Percentiles rank a stretch among this genome's conserved stretches.
Evolutionary conservation across 345 rosid species (phyloP).

Genomic region (Linum lewisii): DNA sequence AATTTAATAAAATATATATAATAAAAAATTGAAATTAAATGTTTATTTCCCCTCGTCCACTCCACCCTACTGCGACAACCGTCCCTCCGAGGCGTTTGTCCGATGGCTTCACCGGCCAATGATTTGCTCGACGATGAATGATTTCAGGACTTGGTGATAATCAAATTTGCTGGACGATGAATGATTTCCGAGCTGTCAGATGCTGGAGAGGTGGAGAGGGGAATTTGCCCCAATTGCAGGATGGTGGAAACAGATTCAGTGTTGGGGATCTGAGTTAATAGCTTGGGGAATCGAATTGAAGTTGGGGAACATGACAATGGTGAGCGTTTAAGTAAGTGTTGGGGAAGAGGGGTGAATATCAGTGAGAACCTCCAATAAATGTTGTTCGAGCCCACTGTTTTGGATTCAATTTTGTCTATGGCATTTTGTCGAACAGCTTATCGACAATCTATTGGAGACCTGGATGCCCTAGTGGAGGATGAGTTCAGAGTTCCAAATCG

Average conservation of each 20-base stretch:
- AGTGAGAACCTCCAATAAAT: constrained; percentile 17
- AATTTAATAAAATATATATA: too few relatives aligned
- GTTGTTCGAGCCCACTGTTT: constrained; percentile 52
- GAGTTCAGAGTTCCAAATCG: constrained; percentile 15
- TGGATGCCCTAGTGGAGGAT: constrained; percentile 28
- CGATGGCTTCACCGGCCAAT: too few relatives aligned
- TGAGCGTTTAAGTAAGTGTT: constrained; percentile 60
- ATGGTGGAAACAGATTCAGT: constrained; percentile 18
- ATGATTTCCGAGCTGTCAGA: constrained; percentile 10
- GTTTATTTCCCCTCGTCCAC: too few relatives aligned
- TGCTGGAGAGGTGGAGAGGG: constrained; percentile 44
- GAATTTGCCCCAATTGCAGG: constrained; percentile 3
- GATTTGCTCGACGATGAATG: too few relatives aligned
- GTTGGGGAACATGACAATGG: constrained; percentile 43
- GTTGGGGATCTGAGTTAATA: constrained; percentile 51
- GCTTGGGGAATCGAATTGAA: constrained; percentile 29
- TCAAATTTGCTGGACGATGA: constrained; percentile 53
- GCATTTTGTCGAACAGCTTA: constrained; percentile 33
- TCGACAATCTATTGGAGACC: constrained; percentile 71
- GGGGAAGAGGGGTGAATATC: constrained; percentile 49
- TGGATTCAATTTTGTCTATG: constrained; percentile 61
- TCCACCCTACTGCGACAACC: too few relatives aligned
- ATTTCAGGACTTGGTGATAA: constrained; percentile 55
- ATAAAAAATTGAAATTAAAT: too few relatives aligned
- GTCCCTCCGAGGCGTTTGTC: too few relatives aligned